phyloP scores from a whole-genome alignment of 371 early-diverging fungal species.

The Vairimorpha ceranae region DNA sequence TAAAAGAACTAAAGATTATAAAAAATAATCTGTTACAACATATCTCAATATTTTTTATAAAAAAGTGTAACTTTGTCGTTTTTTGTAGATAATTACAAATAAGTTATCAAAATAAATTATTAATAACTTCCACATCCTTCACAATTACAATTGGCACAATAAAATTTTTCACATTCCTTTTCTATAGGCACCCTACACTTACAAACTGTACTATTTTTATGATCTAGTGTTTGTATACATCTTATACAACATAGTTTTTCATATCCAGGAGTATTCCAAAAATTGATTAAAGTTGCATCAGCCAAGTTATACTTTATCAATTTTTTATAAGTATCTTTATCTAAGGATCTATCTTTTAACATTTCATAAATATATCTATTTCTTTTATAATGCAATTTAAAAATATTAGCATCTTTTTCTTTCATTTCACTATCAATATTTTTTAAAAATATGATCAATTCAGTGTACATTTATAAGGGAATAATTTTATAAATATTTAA shows the following conservation, averaged over 20 bases:
- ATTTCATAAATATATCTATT: conserved; percentile 79
- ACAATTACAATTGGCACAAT: conserved; percentile 46
- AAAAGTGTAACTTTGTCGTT: too few relatives aligned
- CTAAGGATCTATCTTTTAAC: conserved; percentile 81
- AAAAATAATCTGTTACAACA: too few relatives aligned
- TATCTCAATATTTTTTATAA: too few relatives aligned
- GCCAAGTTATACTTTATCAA: conserved; percentile 78
- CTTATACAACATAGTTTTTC: conserved; percentile 91
- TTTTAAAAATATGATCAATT: not conserved
- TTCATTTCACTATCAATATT: not conserved
- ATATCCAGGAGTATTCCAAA: conserved; percentile 93
- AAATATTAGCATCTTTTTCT: conserved; percentile 65
- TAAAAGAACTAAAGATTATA: not conserved
- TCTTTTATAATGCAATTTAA: conserved; percentile 88
- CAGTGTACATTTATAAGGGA: not conserved
- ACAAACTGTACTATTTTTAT: conserved; percentile 89
- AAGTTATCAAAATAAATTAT: too few relatives aligned
- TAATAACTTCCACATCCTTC: conserved; percentile 48
- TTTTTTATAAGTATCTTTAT: conserved; percentile 78
- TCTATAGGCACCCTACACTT: conserved; percentile 81
- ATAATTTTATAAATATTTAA: not conserved
- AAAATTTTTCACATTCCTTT: not conserved
- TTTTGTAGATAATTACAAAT: too few relatives aligned
- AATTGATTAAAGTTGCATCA: conserved; percentile 83
- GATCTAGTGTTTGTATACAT: conserved; percentile 88